Evolutionary conservation across 352 stramenopile species (phyloP), one percentile per base, ranked within the genome.

Genomic region (Halophytophthora polymorphica): DNA sequence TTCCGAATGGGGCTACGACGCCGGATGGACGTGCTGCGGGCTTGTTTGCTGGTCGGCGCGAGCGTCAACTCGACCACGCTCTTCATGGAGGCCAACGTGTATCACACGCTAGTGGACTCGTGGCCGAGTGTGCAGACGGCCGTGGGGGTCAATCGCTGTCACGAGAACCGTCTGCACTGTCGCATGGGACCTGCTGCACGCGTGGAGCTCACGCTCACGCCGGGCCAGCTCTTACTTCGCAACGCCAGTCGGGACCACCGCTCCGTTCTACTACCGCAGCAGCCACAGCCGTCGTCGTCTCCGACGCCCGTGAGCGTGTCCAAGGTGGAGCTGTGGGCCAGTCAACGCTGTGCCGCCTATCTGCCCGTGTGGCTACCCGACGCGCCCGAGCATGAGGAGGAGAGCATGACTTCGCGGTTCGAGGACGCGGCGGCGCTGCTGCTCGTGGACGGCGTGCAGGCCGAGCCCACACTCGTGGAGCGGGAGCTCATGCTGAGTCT

Each of bases 61-160:
- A 70, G 60, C 6, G 71, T 89, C 33, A 89, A 84, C 44, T 84
- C 77, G 18, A 43, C 47, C 0, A 91, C 75, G 4, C 57, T 91
- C 11, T 91, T 83, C 45, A 86, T 91, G 64, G 77, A 91, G 39
- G 71, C 69, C 25, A 62, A 38, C 14, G 70, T 81, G 35, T 87
- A 82, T 31, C 63, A 62, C 1, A 38, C 61, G 17, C 46, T 90
- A 18, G 58, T 65, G 2, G 64, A 79, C 3, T 53, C 38, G 7
- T 90, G 80, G 80, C 35, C 39, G 1, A 35, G 41, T 11, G 61
- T 87, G 2, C 56, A 64, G 39, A 22, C 25, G 0, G 47, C 65
- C 14, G 56, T 70, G 11, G 47, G 69, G 22, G 63, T 62, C 1
- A 48, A 66, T 59, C 57, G 60, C 7, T 86, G 71, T 41, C 69